phyloP scores from a whole-genome alignment of 1,284 basidiomycete genomes.

The Ceratobasidium theobromae region DNA sequence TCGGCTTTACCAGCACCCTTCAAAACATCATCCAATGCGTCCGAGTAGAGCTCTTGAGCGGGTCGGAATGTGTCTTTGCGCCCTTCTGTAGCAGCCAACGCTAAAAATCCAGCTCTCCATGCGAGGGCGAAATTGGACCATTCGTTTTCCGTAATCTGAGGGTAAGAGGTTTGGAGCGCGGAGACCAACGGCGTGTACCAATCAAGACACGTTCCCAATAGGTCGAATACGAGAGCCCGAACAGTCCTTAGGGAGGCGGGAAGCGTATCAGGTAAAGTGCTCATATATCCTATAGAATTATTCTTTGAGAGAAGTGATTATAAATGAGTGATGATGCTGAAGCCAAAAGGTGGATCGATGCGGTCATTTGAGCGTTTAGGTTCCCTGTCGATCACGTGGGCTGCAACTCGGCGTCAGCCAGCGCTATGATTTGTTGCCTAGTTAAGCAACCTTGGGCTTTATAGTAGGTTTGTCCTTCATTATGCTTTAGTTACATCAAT shows the following conservation, averaged over 20 bases:
- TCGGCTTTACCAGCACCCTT: conserved; percentile 23
- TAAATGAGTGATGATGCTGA: too few species aligned
- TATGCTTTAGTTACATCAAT: too few species aligned
- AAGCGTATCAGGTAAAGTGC: neutral
- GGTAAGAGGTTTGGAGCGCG: conserved; percentile 26
- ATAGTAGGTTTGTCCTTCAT: too few species aligned
- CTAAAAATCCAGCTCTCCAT: conserved; percentile 34
- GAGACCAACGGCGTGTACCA: conserved; percentile 38
- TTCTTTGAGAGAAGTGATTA: too few species aligned
- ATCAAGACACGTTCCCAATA: conserved; percentile 42
- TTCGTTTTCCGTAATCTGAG: conserved; percentile 2
- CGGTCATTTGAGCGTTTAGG: too few species aligned
- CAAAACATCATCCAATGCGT: conserved; percentile 31
- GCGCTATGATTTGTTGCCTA: too few species aligned
- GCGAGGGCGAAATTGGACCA: conserved; percentile 31
- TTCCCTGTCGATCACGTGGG: too few species aligned
- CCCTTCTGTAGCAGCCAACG: conserved; percentile 6
- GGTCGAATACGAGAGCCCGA: conserved; percentile 40
- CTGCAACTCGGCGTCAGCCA: too few species aligned
- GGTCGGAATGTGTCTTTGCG: conserved; percentile 23
- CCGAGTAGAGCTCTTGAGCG: conserved; percentile 28
- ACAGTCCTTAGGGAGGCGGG: conserved; percentile 28
- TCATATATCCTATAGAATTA: too few species aligned
- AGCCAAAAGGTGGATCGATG: too few species aligned
- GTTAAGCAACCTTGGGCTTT: too few species aligned